Evolutionary conservation across 2,329 filamentous ascomycete genomes (phyloP), one percentile per base, ranked within the genome.

Genomic region (Fusarium tanahbumbuense): DNA sequence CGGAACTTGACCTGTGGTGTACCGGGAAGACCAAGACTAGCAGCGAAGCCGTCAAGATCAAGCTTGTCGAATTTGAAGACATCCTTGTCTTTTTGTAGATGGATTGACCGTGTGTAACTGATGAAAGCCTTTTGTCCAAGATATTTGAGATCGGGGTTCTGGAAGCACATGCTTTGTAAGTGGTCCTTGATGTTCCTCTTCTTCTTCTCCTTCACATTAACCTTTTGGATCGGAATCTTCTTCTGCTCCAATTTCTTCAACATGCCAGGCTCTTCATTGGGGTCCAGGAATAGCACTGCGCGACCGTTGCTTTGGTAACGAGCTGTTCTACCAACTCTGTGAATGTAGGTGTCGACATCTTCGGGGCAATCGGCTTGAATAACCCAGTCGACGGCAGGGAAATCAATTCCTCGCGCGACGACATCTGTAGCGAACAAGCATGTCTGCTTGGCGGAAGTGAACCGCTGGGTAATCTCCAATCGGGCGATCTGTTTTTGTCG

Each of bases 311-410:
- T 91, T 75, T 98, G 91, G 79, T 97, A 98, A 23, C 95, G 89
- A n/a, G 96, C 96, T 20, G 96, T 98, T 30, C 96, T 89, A 3
- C 96, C 96, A 7, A 98, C 95, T 63, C 96, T 90, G 81, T 99
- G 96, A 73, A 99, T 98, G 76, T 99, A 99, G 0, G 96, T 99
- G 76, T 98, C 96, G 6, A 93, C 92, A 78, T 99, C 95, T 79
- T 99, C 96, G 0, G 96, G 96, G 72, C 93, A 97, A 79, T 99
- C 96, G n/a, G 93, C 87, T 78, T 99, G 96, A n/a, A 99, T 93
- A 8, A 99, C 96, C 92, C 96, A 99, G 79, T 99, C 96, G 0
- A 99, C 96, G 5, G 94, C 91, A 0, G 96, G 96, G 77, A 99
- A 98, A 79, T 99, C 96, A 15, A 99, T 87, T 69, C 96, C 96